These are phyloP conservation scores for Jaapia argillacea DNA, from an alignment of 768 basidiomycete species.

Conservation along the genomic window DNA sequence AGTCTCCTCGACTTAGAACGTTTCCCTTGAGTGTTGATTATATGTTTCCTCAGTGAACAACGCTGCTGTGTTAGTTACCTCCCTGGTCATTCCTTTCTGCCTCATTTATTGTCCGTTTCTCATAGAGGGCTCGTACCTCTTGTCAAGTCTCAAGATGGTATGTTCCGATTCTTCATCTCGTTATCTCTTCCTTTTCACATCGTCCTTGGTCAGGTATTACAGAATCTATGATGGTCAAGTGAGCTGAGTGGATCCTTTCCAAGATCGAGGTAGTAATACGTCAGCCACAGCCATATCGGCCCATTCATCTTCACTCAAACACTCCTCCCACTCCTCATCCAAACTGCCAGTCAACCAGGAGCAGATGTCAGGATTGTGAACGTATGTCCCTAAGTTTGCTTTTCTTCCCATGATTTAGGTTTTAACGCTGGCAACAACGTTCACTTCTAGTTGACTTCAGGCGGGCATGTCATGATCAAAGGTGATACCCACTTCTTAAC, in stretches of 20 bases:
- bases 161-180: too few species aligned
- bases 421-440: neutral
- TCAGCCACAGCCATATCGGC: constrained; percentile 18
- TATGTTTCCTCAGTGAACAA: too few species aligned
- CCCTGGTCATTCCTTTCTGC: too few species aligned
- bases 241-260: neutral
- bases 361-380: constrained; percentile 23
- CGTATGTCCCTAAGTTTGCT: too few species aligned
- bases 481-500: constrained; percentile 18
- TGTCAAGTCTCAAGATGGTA: too few species aligned
- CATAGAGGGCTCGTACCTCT: too few species aligned
- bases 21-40: too few species aligned
- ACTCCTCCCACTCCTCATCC: constrained; percentile 21
- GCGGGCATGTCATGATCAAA: constrained; percentile 7
- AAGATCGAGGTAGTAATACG: neutral
- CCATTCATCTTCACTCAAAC: constrained; percentile 17
- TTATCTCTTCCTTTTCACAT: too few species aligned
- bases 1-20: too few species aligned
- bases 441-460: constrained; percentile 12
- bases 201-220: too few species aligned
- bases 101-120: too few species aligned
- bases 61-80: too few species aligned
- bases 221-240: constrained; percentile 1
- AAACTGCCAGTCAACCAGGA: constrained; percentile 15
- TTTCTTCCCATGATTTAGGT: neutral